Conservation (phyloP, 805 yeast genomes). For the Starmerella sp. region DNA sequence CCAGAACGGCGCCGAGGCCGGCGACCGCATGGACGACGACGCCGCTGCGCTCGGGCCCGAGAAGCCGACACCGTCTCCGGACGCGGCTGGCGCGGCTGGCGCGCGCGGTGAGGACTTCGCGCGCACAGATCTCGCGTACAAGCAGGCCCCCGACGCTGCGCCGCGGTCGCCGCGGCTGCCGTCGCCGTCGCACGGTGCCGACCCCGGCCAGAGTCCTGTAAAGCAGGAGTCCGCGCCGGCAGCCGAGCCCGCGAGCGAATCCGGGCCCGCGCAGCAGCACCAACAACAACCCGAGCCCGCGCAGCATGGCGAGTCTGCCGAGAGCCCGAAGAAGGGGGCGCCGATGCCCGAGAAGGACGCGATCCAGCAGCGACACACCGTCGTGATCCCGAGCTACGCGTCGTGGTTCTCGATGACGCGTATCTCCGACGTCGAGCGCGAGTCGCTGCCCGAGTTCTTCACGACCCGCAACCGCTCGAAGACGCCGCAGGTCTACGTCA, state of each 20-base stretch:
- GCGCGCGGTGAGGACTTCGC: too few relatives aligned
- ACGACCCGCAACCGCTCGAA: constrained; percentile 50
- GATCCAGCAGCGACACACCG: constrained; percentile 62
- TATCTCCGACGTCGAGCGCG: constrained; percentile 66
- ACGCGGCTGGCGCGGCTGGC: too few relatives aligned
- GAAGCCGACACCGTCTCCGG: background rate
- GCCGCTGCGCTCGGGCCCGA: background rate
- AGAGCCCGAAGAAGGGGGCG: constrained; percentile 6
- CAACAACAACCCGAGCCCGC: background rate
- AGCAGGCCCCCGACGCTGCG: too few relatives aligned
- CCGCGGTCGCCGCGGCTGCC: too few relatives aligned
- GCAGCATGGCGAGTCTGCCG: background rate
- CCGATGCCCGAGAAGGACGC: constrained; percentile 13
- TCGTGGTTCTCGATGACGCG: constrained; percentile 70
- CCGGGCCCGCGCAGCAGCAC: background rate
- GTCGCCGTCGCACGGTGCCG: too few relatives aligned
- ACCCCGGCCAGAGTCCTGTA: too few relatives aligned
- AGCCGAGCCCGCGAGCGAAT: too few relatives aligned
- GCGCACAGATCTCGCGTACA: too few relatives aligned
- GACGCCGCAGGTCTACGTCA: constrained; percentile 68
- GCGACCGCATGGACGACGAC: background rate
- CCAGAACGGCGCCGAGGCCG: background rate
- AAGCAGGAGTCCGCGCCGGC: too few relatives aligned
- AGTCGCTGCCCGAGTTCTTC: constrained; percentile 82
- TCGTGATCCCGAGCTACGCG: constrained; percentile 78